A percentile compares a stretch with the other conserved stretches of the same genome.
These are phyloP conservation scores for Phialocephala sp. DNA, from an alignment of 2,329 filamentous ascomycete species.

Conservation along the genomic window DNA sequence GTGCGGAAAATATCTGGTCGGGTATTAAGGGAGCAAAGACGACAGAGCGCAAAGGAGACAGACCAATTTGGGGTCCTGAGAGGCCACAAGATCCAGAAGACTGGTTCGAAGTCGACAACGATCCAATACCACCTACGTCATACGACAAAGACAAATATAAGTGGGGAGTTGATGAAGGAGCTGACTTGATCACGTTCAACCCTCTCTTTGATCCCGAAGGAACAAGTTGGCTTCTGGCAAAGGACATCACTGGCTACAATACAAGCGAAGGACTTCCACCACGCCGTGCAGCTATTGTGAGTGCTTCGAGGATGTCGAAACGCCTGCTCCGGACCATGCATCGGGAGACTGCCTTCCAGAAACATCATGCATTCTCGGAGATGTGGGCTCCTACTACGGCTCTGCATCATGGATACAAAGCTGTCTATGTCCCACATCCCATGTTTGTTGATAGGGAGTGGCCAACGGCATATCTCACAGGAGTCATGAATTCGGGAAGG, in stretches of 20 bases:
- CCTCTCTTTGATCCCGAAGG: slow-evolving; percentile 89
- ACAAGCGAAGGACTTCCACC: slow-evolving; percentile 66
- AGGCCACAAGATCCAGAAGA: slow-evolving; percentile 71
- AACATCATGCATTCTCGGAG: slow-evolving; percentile 91
- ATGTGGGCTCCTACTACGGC: slow-evolving; percentile 94
- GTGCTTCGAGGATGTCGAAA: slow-evolving; percentile 81
- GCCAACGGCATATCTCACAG: slow-evolving; percentile 79
- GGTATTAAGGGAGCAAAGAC: slow-evolving; percentile 48
- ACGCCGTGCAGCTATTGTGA: slow-evolving; percentile 87
- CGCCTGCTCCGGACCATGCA: slow-evolving; percentile 87
- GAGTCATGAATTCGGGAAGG: slow-evolving; percentile 78
- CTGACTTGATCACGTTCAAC: slow-evolving; percentile 89
- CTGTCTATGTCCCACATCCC: slow-evolving; percentile 88
- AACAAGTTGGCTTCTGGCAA: slow-evolving; percentile 81
- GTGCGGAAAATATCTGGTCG: slow-evolving; percentile 71
- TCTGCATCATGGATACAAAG: slow-evolving; percentile 91
- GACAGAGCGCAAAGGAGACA: slow-evolving; percentile 52
- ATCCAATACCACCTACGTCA: slow-evolving; percentile 71
- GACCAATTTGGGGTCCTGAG: slow-evolving; percentile 83
- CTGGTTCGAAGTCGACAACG: slow-evolving; percentile 74
- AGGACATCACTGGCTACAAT: slow-evolving; percentile 88
- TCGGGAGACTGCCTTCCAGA: slow-evolving; percentile 81
- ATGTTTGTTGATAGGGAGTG: slow-evolving; percentile 87
- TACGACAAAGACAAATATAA: slow-evolving; percentile 81
- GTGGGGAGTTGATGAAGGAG: slow-evolving; percentile 90